Base-by-base conservation (phyloP, 2,329 filamentous ascomycete genomes). In the Ophiostoma novo-ulmi region DNA sequence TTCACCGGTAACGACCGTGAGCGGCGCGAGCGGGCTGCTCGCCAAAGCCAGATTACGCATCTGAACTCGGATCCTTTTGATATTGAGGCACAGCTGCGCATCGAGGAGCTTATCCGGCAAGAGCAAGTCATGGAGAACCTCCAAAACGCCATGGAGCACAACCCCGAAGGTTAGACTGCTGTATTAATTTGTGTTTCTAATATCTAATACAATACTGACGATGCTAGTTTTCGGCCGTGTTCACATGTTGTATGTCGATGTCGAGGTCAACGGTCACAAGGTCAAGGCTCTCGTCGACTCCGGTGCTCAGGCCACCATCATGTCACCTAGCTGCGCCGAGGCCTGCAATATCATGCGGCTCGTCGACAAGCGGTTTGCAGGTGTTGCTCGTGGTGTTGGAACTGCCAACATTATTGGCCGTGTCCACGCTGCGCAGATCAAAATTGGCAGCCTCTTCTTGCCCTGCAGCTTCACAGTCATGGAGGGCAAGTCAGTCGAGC, bases 381-480 rank as follows among this genome's bases (percentile, higher is more conserved):
- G 95, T 73, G 90, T 98, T 70, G 95, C 95, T 63, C 90, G 91
- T 72, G 95, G 95, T 73, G 95, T 99, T 2, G 95, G 95, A 70
- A 98, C 95, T 0, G 95, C 95, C 35, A 91, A 89, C 71, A 98
- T 99, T 75, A 89, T 99, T 26, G 95, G 95, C 41, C 92, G 95
- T 69, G 95, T 99, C 3, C 95, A 99, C 80, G 93, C 92, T 31
- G 95, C 95, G 11, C 93, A 94, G 80, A 96, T 99, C 80, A 94
- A 92, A 80, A 95, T 99, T 75, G 95, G 94, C 69, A 88, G 86
- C 61, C 87, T 94, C 73, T 93, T 93, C 78, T 84, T 99, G 75
- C 90, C 94, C 2, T 98, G 94, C 81, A 95, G 93, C 72, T 99
- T 99, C 80, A 99, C 95, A 3, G 95, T 99, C 77, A 99, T 99